A percentile compares a stretch with the other conserved stretches of the same genome.
Conservation (phyloP, 192 early-diverging fungal genomes). For the Diversispora epigaea region DNA sequence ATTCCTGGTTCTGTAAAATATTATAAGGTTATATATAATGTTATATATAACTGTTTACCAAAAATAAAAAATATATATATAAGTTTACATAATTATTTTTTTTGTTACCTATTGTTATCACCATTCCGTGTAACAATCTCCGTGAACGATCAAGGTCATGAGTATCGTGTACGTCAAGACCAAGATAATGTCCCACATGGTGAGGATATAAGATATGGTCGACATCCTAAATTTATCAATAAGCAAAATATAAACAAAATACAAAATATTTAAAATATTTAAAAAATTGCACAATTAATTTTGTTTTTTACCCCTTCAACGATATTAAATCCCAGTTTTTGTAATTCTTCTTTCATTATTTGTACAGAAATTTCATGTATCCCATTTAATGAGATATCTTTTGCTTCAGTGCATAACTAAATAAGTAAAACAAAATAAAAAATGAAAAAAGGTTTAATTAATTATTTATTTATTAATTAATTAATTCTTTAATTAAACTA, state of each 20-base stretch:
- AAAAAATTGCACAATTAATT: background rate
- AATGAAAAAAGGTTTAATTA: no score
- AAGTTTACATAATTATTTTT: background rate
- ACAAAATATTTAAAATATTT: background rate
- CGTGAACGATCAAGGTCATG: slow-evolving; percentile 69
- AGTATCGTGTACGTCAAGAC: slow-evolving; percentile 94
- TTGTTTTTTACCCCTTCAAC: slow-evolving; percentile 46
- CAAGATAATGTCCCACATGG: slow-evolving; percentile 93
- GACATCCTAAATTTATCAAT: slow-evolving; percentile 58
- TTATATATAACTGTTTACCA: background rate
- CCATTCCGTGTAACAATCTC: slow-evolving; percentile 76
- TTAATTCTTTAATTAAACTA: no score
- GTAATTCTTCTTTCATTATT: slow-evolving; percentile 68
- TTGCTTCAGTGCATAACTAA: slow-evolving; percentile 55
- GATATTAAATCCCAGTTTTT: slow-evolving; percentile 65
- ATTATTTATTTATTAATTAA: no score
- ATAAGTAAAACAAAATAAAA: no score
- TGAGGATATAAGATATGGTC: slow-evolving; percentile 84
- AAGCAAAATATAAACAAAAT: background rate
- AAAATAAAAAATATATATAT: no score
- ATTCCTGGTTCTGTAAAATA: slow-evolving; percentile 75
- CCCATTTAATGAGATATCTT: slow-evolving; percentile 71
- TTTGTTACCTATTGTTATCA: slow-evolving; percentile 78
- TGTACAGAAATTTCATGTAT: slow-evolving; percentile 77
- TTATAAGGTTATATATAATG: background rate